Evolutionary conservation across 164 flowering plant species (phyloP), one percentile per base, ranked within the genome.

Genomic region (Sextonia rubra): DNA sequence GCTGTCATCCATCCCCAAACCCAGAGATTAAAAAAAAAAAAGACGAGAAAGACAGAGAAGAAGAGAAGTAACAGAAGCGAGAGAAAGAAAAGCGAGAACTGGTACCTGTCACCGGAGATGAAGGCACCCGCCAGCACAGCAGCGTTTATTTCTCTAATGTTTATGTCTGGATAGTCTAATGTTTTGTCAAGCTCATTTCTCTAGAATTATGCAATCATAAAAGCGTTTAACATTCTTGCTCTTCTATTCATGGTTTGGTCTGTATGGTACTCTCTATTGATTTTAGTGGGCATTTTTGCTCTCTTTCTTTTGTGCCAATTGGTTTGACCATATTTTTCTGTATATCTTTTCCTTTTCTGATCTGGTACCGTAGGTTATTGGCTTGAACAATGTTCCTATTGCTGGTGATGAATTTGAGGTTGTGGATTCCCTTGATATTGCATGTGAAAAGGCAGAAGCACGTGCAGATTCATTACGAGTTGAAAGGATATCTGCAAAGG

Each of bases 351-450:
- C 52, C 49, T 12, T 55, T 71, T 30, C 30, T n/a, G 23, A 22
- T 69, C 24, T 70, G 29, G n/a, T 73, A 47, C 30, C 67, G 26
- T 86, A 91, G 97, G 91, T 94, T 47, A 86, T 86, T 81, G 98
- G 98, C 52, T 78, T 94, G 68, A 90, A 82, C 72, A 86, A 86
- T 83, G 98, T 94, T 48, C 97, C 97, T 47, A 73, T 81, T 80
- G 98, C 97, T 68, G 98, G 98, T 77, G 97, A 94, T 78, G 93
- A 86, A 73, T 94, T 92, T 80, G 95, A 92, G 83, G 91, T 90
- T 76, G 91, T 94, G 69, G 84, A 68, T 26, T 86, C 97, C 73
- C 88, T 94, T 73, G 97, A 89, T 72, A 24, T 85, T 76, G 98
- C 97, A 30, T 90, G 97, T 68, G 91, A 87, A 84, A 87, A 70